Conservation (phyloP, 441 rosid species). For the Breynia disticha region DNA sequence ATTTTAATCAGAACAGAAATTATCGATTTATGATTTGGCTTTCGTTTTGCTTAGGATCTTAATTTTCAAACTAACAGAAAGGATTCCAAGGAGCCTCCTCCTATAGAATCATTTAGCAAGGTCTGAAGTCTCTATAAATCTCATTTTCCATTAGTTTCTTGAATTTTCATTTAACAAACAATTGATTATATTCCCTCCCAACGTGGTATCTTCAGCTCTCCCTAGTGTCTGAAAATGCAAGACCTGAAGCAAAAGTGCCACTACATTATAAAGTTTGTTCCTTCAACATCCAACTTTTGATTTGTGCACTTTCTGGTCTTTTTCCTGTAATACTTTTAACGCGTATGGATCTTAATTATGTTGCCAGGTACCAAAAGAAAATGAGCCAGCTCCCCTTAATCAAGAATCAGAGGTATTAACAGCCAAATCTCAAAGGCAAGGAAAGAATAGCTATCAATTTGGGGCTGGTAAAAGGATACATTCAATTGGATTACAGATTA, state of each 20-base stretch:
- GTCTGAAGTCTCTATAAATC: slow-evolving; percentile 17
- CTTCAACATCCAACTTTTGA: background rate
- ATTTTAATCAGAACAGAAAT: too few species aligned
- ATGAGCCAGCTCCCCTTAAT: slow-evolving; percentile 16
- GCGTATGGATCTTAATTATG: slow-evolving; percentile 8
- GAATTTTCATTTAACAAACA: background rate
- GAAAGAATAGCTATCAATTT: slow-evolving; percentile 18
- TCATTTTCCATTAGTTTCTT: background rate
- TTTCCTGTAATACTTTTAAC: background rate
- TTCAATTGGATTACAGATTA: slow-evolving; percentile 12
- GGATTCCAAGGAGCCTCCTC: slow-evolving; percentile 22
- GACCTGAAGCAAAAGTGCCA: slow-evolving; percentile 17
- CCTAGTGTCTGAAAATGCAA: slow-evolving; percentile 22
- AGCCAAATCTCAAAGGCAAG: slow-evolving; percentile 12
- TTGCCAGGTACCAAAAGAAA: slow-evolving; percentile 33
- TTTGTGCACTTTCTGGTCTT: background rate
- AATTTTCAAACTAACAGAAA: slow-evolving; percentile 20
- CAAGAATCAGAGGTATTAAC: slow-evolving; percentile 23
- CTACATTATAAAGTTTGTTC: slow-evolving; percentile 18
- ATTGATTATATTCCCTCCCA: slow-evolving; percentile 1
- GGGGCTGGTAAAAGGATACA: slow-evolving; percentile 10
- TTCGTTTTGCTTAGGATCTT: slow-evolving; percentile 30
- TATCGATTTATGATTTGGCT: slow-evolving; percentile 10
- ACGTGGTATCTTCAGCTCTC: slow-evolving; percentile 34
- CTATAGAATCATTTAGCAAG: slow-evolving; percentile 43